These are phyloP conservation scores for Ustilago xerochloae DNA, from an alignment of 1,284 basidiomycete genomes.

Conservation along the genomic window DNA sequence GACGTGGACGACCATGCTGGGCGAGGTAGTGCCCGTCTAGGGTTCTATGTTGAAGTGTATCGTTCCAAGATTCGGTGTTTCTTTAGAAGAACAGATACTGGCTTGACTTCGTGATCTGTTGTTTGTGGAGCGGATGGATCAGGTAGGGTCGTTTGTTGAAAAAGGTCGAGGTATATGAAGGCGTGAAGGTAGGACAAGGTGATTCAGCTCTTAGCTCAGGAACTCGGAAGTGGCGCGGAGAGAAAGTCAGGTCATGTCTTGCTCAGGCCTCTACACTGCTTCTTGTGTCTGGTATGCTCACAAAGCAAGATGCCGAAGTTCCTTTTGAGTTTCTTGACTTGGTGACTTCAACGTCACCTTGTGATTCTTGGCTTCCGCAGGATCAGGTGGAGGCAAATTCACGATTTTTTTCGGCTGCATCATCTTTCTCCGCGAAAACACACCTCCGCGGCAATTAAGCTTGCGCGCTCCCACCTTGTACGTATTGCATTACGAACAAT, in stretches of 20 bases:
- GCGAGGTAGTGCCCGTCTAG: neutral
- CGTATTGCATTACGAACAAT: too few species aligned
- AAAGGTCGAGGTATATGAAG: slow-evolving; percentile 7
- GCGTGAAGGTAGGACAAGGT: neutral
- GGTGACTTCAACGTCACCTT: slow-evolving; percentile 8
- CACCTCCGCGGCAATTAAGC: slow-evolving; percentile 6
- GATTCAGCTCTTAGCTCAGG: slow-evolving; percentile 18
- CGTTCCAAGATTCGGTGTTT: neutral
- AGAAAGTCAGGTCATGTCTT: neutral
- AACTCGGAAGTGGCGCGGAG: neutral
- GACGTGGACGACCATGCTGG: slow-evolving; percentile 43
- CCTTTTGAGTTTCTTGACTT: too few species aligned
- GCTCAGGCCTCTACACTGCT: neutral
- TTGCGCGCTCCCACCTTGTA: too few species aligned
- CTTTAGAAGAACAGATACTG: neutral
- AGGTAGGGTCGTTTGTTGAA: neutral
- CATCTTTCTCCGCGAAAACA: neutral
- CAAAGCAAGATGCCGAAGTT: slow-evolving; percentile 2
- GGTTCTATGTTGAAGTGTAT: too few species aligned
- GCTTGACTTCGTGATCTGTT: neutral
- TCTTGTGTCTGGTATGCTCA: slow-evolving; percentile 1
- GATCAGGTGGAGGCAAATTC: neutral
- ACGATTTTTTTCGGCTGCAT: neutral
- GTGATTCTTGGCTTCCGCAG: slow-evolving; percentile 5
- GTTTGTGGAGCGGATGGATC: neutral